Conservation (phyloP, 495 filamentous ascomycete species). For the Penicillium coprophilum region DNA sequence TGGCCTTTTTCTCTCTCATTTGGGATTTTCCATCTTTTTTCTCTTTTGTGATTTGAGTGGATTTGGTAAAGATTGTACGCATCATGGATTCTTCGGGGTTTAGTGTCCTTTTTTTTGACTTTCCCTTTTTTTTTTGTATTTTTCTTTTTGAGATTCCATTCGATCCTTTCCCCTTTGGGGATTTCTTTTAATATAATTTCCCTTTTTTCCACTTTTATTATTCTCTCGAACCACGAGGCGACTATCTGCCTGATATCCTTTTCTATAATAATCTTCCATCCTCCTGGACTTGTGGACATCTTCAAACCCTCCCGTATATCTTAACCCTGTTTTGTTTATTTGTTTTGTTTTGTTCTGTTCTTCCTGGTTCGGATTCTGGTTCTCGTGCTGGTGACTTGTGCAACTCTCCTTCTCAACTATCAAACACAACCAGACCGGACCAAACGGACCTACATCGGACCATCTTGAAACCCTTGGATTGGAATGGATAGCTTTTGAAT, state of each 20-base stretch:
- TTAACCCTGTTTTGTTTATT: slow-evolving; percentile 6
- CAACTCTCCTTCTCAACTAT: slow-evolving; percentile 11
- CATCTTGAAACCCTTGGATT: slow-evolving; percentile 9
- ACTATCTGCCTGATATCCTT: background rate
- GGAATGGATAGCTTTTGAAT: slow-evolving; percentile 15
- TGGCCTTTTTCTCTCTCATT: slow-evolving; percentile 10
- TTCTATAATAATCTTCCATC: slow-evolving; percentile 17
- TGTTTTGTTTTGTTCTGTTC: slow-evolving; percentile 1
- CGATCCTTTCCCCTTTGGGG: background rate
- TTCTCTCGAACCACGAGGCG: slow-evolving; percentile 10
- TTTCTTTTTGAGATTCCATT: background rate
- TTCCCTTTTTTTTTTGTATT: background rate
- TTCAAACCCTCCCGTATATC: slow-evolving; percentile 17
- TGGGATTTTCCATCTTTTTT: background rate
- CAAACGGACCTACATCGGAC: slow-evolving; percentile 8
- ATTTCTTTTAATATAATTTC: background rate
- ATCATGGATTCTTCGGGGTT: background rate
- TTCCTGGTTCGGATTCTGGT: background rate
- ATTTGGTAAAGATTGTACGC: too few species aligned
- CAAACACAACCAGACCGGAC: slow-evolving; percentile 10
- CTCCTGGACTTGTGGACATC: slow-evolving; percentile 15
- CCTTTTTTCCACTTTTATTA: slow-evolving; percentile 9
- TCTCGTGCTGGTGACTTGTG: slow-evolving; percentile 5
- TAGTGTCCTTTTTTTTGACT: background rate
- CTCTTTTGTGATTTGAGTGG: too few species aligned